Evolutionary conservation across 1,284 basidiomycete genomes (phyloP).

Genomic region (Tilletia walkeri): DNA sequence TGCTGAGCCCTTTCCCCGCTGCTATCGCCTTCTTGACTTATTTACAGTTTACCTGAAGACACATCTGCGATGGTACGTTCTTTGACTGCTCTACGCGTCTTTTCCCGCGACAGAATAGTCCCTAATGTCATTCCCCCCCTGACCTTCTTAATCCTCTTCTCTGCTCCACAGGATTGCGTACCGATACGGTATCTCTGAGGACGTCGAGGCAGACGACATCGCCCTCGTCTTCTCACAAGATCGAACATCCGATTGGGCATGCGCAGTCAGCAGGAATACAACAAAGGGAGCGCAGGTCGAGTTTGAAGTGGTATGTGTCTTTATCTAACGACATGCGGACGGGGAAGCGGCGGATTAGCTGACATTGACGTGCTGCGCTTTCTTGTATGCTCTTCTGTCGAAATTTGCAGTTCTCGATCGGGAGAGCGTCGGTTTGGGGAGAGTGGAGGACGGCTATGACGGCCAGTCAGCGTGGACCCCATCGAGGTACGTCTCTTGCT

Average conservation of each 20-base stretch:
- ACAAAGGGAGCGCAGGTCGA: conserved; percentile 34
- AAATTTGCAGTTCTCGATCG: conserved; percentile 21
- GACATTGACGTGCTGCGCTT: conserved; percentile 31
- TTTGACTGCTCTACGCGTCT: neutral
- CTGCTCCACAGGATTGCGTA: neutral
- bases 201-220: conserved; percentile 37
- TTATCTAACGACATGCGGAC: conserved; percentile 16
- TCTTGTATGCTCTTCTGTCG: conserved; percentile 19
- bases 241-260: conserved; percentile 43
- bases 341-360: conserved; percentile 32
- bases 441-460: conserved; percentile 12
- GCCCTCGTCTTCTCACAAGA: conserved; percentile 40
- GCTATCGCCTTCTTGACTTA: neutral
- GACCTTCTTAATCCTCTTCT: neutral
- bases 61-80: conserved; percentile 8
- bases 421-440: conserved; percentile 15
- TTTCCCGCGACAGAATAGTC: neutral
- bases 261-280: conserved; percentile 38
- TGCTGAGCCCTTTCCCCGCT: neutral
- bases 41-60: neutral
- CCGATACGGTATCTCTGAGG: conserved; percentile 36
- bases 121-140: neutral
- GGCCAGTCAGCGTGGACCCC: conserved; percentile 15
- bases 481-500: conserved; percentile 1
- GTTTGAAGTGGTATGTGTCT: conserved; percentile 37